Evolutionary conservation across 768 basidiomycete genomes (phyloP).

Genomic region (Panaeolus cyanescens): DNA sequence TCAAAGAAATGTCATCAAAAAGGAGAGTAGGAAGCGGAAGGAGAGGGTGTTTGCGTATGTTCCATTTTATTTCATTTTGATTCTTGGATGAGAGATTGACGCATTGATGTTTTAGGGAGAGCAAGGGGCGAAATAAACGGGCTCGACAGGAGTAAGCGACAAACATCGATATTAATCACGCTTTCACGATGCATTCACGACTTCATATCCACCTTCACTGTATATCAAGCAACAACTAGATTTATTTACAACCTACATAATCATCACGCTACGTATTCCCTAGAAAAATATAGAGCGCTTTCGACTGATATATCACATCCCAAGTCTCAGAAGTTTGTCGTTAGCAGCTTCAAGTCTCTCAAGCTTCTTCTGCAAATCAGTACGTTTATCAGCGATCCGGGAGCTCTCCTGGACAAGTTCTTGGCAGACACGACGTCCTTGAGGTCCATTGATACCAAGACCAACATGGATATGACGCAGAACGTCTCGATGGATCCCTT

Average conservation of each 20-base stretch:
- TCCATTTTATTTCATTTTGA: not conserved
- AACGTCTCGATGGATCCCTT: conserved; percentile 45
- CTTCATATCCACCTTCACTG: not conserved
- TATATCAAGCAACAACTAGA: not conserved
- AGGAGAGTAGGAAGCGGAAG: conserved; percentile 85
- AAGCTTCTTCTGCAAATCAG: conserved; percentile 48
- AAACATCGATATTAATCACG: not conserved
- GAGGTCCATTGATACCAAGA: conserved; percentile 49
- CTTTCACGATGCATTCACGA: not conserved
- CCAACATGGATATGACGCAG: conserved; percentile 43
- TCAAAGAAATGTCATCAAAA: conserved; percentile 74
- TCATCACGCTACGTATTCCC: not conserved
- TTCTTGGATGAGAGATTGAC: not conserved
- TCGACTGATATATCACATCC: not conserved
- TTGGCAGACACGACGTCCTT: conserved; percentile 45
- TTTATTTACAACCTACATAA: not conserved
- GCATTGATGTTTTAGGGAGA: not conserved
- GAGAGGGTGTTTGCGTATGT: conserved; percentile 58
- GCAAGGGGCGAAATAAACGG: conserved; percentile 4
- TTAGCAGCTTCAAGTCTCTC: conserved; percentile 47
- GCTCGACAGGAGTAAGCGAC: not conserved
- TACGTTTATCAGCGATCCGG: conserved; percentile 39
- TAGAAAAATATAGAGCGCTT: not conserved
- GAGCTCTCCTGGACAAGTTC: conserved; percentile 51
- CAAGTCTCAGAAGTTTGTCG: conserved; percentile 31